Evolutionary conservation across 208 protist species (phyloP), one percentile per base, ranked within the genome.

Genomic region (Trypanosoma rangeli): DNA sequence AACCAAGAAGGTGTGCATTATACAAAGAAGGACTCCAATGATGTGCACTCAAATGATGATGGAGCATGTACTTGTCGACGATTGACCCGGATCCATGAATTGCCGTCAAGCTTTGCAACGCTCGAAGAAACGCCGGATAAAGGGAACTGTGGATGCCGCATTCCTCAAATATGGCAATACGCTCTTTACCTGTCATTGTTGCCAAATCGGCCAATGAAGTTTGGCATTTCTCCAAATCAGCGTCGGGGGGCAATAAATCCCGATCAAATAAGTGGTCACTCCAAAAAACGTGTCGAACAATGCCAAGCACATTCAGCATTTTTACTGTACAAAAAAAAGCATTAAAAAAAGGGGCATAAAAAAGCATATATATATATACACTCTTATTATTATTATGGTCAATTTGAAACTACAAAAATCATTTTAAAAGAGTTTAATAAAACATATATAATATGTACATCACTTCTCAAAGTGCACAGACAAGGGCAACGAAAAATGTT

Each of bases 281-380:
- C 83, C 85, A 92, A 76, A 93, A 93, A n/a, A 95, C 78, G 54
- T 89, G 76, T 67, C 83, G 80, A 10, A 80, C 86, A 44, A 93
- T 83, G 42, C 86, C 83, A 42, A 88, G 79, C 49, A 93, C 83
- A 18, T 79, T 62, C 12, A 94, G 70, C 89, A 94, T 94, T 42
- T 56, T 74, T 68, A 16, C 39, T 49, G 46, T 28, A 49, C 3
- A 24, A 37, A 50, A 60, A 28, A 50, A 52, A 35, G 31, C 26
- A 44, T 50, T 44, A 60, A 29, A 50, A 56, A 22, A 37, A 18
- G 20, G 33, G 26, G 9, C 18, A 61, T n/a, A 70, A 22, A 70
- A 63, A 44, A 58, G 24, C 29, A 44, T 29, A 62, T 28, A 58
- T 62, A 62, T 62, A 46, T 46, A 62, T 62, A 46, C 39, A 48